Base-by-base conservation (phyloP, 441 rosid genomes). In the Biscutella laevigata region DNA sequence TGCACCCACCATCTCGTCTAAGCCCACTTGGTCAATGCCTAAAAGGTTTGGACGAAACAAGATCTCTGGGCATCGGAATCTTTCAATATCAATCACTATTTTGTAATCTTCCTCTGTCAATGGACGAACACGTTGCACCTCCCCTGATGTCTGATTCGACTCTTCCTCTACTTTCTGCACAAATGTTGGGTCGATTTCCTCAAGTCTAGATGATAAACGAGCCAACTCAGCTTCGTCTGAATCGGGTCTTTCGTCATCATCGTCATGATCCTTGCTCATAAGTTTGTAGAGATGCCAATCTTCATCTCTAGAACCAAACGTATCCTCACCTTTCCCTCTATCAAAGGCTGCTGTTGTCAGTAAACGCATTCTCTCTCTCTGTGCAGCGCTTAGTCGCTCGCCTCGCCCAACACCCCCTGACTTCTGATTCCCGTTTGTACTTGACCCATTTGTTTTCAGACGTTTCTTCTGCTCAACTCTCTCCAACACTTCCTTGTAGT, bases 261-360 rank as follows among this genome's bases (percentile, higher is more conserved):
- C 94, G 17, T 87, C 95, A n/a, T 86, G 72, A 69, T 87, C 96
- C 68, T 73, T 83, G 76, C 96, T 77, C 95, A 88, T 91, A 29
- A 76, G 75, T 55, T 91, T 83, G 78, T 90, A 87, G 21, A 90
- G 92, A 54, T 90, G 85, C 98, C 98, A 85, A 71, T 91, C 95
- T 76, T 91, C 98, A 51, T 88, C 98, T 72, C 44, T 85, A 60
- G 95, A 71, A 47, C 96, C 95, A 61, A 85, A 91, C 10, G 86
- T 83, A 70, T 83, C 98, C 68, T 88, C 95, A 9, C 95, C 94
- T 71, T 88, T 91, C 54, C 96, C 98, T 71, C 96, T 74, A 67
- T 90, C 98, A 62, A 87, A 88, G 28, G 98, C 98, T 27, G 96
- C 96, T 1, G 95, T 80, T 13, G 98, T 91, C 27, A 87, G 79